Base-by-base conservation (phyloP, 2,329 filamentous ascomycete species). In the Xylaria sp. region DNA sequence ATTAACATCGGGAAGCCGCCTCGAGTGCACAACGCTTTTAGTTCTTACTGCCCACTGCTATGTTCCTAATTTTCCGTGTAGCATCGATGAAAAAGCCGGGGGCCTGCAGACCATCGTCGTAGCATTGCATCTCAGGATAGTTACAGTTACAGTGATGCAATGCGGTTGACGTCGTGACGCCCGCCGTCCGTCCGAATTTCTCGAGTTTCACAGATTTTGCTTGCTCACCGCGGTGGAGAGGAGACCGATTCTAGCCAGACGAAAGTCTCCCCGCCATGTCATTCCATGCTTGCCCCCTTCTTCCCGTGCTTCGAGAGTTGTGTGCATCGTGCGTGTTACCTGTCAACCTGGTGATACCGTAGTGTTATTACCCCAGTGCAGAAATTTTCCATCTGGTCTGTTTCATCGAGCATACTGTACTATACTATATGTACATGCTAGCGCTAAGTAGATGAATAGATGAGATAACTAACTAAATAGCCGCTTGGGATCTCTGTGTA, bases 331-430 rank as follows among this genome's bases (percentile, higher is more conserved):
- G n/a, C 18, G 44, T 48, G n/a, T 48, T 48, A 20, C n/a, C 18
- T 48, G 46, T 48, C 8, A 20, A 48, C 7, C 18, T n/a, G n/a
- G 46, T 37, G 64, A 39, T 48, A 55, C 64, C 48, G 37, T 57
- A 57, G 20, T 20, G 20, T 55, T 55, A 48, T 56, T 50, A 28
- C 52, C 15, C 48, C 13, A 2, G 20, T 37, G 48, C 34, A 57
- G 8, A 34, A 31, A 51, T 58, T 6, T 15, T 18, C 4, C 23
- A 46, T 7, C 34, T 15, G 23, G n/a, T 28, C 10, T 28, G 56
- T 54, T 54, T 54, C 39, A 46, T 44, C 34, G 6, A 41, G 20
- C 23, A 31, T 34, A 51, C 34, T 25, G 15, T 25, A 20, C 28
- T 20, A 41, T n/a, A 52, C 50, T 20, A 41, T n/a, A 52, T 23